Evolutionary conservation across 2,329 filamentous ascomycete genomes (phyloP).

Genomic region (Nigrospora osmanthi): DNA sequence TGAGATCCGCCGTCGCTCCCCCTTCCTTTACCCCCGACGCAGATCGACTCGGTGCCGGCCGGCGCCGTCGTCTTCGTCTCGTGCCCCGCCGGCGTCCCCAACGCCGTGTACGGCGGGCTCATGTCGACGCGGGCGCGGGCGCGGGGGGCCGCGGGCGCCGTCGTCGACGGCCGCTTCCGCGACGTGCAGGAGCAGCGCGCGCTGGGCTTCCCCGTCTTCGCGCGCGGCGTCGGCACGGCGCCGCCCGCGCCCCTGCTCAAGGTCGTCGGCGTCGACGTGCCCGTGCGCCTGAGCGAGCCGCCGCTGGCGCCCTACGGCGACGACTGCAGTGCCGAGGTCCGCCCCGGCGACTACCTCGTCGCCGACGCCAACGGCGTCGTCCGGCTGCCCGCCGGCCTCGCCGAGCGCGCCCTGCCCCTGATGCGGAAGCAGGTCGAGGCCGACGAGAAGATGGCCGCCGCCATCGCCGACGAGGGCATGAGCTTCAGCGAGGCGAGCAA

Average conservation of each 20-base stretch:
- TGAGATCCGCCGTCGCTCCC: neutral
- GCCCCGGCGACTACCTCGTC: conserved; percentile 35
- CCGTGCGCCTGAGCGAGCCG: conserved; percentile 29
- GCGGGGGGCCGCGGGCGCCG: conserved; percentile 35
- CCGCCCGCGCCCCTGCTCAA: conserved; percentile 32
- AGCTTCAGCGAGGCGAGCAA: conserved; percentile 34
- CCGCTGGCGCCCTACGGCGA: conserved; percentile 8
- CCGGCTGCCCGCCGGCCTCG: conserved; percentile 28
- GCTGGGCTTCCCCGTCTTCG: conserved; percentile 37
- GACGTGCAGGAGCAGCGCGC: conserved; percentile 46
- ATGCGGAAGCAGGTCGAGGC: conserved; percentile 33
- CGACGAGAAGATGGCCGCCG: conserved; percentile 32
- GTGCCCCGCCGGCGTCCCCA: conserved; percentile 33
- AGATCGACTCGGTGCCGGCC: conserved; percentile 41
- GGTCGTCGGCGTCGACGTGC: conserved; percentile 31
- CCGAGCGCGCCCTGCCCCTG: conserved; percentile 28
- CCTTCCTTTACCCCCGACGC: neutral
- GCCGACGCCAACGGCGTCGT: conserved; percentile 38
- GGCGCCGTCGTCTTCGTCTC: conserved; percentile 43
- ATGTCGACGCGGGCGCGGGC: conserved; percentile 40
- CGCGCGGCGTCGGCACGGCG: conserved; percentile 34
- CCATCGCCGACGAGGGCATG: conserved; percentile 29
- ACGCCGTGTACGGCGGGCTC: conserved; percentile 45
- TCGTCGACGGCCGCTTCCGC: conserved; percentile 44
- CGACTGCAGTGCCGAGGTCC: conserved; percentile 19